Conservation (phyloP, 352 stramenopile genomes). For the Pythium aphanidermatum region DNA sequence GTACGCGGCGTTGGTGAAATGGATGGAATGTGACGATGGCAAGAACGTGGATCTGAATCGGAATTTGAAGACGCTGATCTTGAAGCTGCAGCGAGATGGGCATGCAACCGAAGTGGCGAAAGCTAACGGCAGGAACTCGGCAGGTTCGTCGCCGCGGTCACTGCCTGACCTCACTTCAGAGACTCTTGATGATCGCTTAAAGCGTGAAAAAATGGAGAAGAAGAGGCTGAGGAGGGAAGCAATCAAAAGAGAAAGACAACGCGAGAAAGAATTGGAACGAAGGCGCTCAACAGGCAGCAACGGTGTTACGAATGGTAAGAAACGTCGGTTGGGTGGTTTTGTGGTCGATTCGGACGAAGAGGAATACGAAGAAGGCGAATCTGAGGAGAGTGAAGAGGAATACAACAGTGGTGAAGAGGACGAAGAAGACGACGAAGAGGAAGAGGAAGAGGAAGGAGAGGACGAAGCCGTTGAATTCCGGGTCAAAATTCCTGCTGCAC, state of each 20-base stretch:
- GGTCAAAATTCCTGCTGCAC: constrained; percentile 19
- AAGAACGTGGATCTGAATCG: constrained; percentile 21
- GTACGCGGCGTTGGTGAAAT: constrained; percentile 38
- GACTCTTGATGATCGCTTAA: constrained; percentile 40
- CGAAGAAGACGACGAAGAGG: constrained; percentile 28
- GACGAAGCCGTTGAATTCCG: constrained; percentile 23
- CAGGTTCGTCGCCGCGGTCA: background rate
- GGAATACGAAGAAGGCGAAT: constrained; percentile 9
- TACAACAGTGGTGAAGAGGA: constrained; percentile 31
- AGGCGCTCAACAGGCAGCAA: no score
- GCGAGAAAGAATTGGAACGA: constrained; percentile 6
- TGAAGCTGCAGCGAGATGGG: constrained; percentile 9
- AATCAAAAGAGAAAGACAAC: constrained; percentile 16
- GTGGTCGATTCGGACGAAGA: constrained; percentile 17
- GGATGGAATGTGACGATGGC: constrained; percentile 44
- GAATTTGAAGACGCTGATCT: constrained; percentile 27
- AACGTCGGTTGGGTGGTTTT: constrained; percentile 10
- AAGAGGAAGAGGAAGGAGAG: constrained; percentile 21
- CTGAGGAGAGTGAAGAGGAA: constrained; percentile 25
- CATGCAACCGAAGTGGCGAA: background rate
- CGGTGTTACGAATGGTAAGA: constrained; percentile 1
- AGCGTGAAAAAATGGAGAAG: constrained; percentile 12
- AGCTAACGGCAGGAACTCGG: constrained; percentile 13
- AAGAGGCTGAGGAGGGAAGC: background rate
- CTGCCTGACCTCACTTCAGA: constrained; percentile 22